Evolutionary conservation across 2,329 filamentous ascomycete genomes (phyloP), one percentile per base, ranked within the genome.

Genomic region (Colletotrichum orbiculare): DNA sequence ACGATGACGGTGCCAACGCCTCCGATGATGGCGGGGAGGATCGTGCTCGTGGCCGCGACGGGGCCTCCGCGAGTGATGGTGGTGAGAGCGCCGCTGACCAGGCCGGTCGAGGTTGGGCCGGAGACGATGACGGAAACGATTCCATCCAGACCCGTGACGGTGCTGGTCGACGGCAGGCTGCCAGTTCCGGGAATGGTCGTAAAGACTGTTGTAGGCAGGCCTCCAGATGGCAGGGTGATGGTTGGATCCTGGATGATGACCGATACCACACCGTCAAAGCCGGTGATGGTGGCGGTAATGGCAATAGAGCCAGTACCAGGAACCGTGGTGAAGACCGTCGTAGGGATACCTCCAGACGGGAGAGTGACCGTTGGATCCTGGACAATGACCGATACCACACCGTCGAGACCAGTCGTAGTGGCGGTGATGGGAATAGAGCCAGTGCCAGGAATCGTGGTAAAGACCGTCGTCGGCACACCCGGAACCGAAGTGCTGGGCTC

Each of bases 121-220:
- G 60, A 63, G 8, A 63, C 47, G 6, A 60, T 60, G 15, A 60
- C 57, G 5, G 57, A 60, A 11, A 54, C 17, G 39, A 54, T 17
- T 35, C 52, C 52, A 17, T 41, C 25, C 8, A 34, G 15, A 7
- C 52, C 52, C 6, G 38, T 54, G 12, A 35, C 8, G 12, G 38
- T 54, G 25, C 15, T 34, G 10, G 39, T 54, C 13, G 39, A 17
- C 3, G 52, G 52, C 8, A 54, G 15, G 41, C 13, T 17, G 10
- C 52, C 52, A 3, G 52, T 54, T 9, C 39, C 52, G 1, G 35
- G 13, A 12, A 54, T 15, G 2, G 52, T 54, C 4, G 52, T 54
- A 17, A 54, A 45, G 10, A 48, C 46, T 11, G 46, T 48, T 33
- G 46, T 34, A 12, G 25, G 46, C 11, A 46, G 17, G 43, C 13